A percentile compares a stretch with the other conserved stretches of the same genome.
Evolutionary conservation across 2,329 filamentous ascomycete species (phyloP).

Genomic region (Trichoderma sp.): DNA sequence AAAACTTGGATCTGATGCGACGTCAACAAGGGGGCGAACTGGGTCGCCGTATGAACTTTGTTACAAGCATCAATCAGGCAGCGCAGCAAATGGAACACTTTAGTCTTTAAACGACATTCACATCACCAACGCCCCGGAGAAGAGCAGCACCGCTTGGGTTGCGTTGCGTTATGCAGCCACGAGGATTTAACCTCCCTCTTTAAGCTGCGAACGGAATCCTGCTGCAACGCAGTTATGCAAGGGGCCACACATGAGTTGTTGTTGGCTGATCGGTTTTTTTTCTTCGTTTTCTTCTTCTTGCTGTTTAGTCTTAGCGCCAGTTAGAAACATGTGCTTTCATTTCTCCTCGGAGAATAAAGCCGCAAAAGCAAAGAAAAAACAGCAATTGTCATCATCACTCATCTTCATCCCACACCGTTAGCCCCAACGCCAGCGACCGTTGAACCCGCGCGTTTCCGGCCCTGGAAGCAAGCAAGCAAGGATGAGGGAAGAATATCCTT

Average conservation of each 20-base stretch:
- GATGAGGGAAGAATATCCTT: background rate
- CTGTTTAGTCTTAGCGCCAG: background rate
- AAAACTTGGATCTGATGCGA: background rate
- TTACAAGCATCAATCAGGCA: background rate
- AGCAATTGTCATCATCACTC: background rate
- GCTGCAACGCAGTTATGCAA: background rate
- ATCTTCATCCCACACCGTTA: background rate
- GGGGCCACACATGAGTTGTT: background rate
- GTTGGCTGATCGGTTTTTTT: background rate
- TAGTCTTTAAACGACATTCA: background rate
- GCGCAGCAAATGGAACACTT: background rate
- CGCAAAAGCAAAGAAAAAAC: background rate
- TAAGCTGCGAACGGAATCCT: background rate
- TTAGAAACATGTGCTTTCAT: background rate
- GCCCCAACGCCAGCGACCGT: background rate
- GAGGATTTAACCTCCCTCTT: background rate
- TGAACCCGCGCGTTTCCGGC: background rate
- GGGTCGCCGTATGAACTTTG: background rate
- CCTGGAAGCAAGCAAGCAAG: background rate
- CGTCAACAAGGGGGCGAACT: background rate
- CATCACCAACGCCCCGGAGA: background rate
- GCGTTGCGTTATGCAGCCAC: background rate
- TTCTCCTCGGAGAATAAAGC: slow-evolving; percentile 9
- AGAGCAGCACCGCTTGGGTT: background rate
- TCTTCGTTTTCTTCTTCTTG: background rate